Conservation (phyloP, 768 basidiomycete species). For the Tylopilus sp. region DNA sequence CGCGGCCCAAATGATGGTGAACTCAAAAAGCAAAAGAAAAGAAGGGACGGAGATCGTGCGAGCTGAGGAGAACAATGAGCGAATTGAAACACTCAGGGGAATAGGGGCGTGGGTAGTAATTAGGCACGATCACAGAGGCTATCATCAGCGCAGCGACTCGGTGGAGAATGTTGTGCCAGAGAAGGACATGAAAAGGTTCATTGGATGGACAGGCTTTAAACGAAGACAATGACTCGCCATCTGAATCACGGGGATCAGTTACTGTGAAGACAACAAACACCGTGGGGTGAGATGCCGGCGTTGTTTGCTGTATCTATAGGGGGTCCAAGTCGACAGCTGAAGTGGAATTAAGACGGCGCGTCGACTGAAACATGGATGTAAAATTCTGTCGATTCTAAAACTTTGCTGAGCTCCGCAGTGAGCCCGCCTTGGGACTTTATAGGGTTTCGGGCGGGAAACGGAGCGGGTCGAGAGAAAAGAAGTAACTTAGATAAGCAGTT, state of each 20-base stretch:
- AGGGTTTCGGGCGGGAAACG: too few relatives aligned
- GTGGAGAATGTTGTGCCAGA: not conserved
- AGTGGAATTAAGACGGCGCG: not conserved
- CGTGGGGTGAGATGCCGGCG: not conserved
- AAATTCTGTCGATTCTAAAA: not conserved
- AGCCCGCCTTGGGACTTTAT: not conserved
- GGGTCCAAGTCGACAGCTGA: not conserved
- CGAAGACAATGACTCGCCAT: not conserved
- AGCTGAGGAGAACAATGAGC: too few relatives aligned
- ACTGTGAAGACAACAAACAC: not conserved
- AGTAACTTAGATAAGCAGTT: slow-evolving; percentile 14
- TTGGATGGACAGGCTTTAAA: not conserved
- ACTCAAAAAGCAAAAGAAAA: not conserved
- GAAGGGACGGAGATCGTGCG: not conserved
- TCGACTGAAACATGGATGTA: too few relatives aligned
- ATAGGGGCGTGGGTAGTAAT: slow-evolving; percentile 1
- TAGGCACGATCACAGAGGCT: not conserved
- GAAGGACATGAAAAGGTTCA: not conserved
- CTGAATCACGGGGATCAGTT: not conserved
- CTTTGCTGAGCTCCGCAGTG: not conserved
- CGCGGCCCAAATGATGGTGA: not conserved
- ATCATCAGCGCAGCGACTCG: not conserved
- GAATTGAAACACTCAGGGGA: not conserved
- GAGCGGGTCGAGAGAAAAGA: not conserved
- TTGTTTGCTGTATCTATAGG: slow-evolving; percentile 8